These are phyloP conservation scores for Aquanectria penicillioides DNA, from an alignment of 2,329 filamentous ascomycete genomes.

Conservation along the genomic window DNA sequence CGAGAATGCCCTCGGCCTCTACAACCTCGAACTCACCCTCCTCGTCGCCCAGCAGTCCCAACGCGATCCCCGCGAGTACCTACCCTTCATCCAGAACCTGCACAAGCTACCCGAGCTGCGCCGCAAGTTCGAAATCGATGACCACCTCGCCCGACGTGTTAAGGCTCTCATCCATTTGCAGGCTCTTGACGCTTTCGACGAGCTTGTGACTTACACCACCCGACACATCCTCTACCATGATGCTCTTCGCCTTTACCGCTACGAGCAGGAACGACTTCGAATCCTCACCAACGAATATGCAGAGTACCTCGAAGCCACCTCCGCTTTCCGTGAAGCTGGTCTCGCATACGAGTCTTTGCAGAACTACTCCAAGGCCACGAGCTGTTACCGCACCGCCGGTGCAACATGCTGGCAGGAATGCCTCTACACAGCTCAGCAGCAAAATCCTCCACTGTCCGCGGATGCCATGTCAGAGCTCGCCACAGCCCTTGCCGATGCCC, in stretches of 20 bases:
- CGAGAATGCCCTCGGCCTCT: slow-evolving; percentile 88
- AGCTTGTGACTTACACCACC: slow-evolving; percentile 79
- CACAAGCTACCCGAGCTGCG: slow-evolving; percentile 78
- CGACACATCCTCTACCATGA: slow-evolving; percentile 83
- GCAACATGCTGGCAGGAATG: slow-evolving; percentile 87
- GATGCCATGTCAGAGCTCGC: slow-evolving; percentile 75
- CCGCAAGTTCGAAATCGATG: slow-evolving; percentile 86
- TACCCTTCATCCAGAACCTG: slow-evolving; percentile 91
- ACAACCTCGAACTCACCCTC: slow-evolving; percentile 89
- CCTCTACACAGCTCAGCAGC: slow-evolving; percentile 79
- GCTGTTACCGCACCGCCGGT: slow-evolving; percentile 84
- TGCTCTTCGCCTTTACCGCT: slow-evolving; percentile 84
- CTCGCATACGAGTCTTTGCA: slow-evolving; percentile 89
- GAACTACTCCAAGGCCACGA: slow-evolving; percentile 78
- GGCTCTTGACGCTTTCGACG: slow-evolving; percentile 77
- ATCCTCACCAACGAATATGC: slow-evolving; percentile 83
- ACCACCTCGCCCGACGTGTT: slow-evolving; percentile 78
- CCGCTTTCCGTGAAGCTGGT: slow-evolving; percentile 85
- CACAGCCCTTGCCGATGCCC: slow-evolving; percentile 77
- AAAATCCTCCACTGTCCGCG: slow-evolving; percentile 66
- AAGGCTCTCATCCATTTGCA: slow-evolving; percentile 86
- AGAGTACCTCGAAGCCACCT: slow-evolving; percentile 76
- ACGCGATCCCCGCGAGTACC: slow-evolving; percentile 92
- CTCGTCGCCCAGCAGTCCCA: slow-evolving; percentile 96
- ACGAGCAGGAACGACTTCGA: slow-evolving; percentile 73